Base-by-base conservation (phyloP, 1,284 basidiomycete genomes). In the Paramarasmius palmivorus region DNA sequence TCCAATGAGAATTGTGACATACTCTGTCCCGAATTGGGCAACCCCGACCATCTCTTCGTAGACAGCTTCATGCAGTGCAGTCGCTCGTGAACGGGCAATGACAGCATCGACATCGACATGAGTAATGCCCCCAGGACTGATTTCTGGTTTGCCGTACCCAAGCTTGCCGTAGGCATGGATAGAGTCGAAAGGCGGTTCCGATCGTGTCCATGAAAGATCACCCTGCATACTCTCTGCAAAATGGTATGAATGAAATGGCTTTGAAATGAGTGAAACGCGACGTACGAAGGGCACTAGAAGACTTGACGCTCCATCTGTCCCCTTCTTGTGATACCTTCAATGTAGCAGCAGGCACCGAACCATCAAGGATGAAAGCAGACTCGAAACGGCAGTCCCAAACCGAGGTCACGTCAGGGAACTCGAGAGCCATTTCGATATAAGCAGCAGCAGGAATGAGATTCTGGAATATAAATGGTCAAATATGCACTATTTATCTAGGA, bases 21-120 rank as follows among this genome's bases (percentile, higher is more conserved):
- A 62, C 61, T 59, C 57, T 6, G 58, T 47, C 14, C 61, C 61
- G 47, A 62, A 62, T 25, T 62, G 61, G 2, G 49, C 52, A 36
- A 53, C 45, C 4, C 29, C 47, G 6, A 40, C 44, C 8, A 59
- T 25, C 8, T 54, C 42, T n/a, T 20, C 53, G 47, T 59, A 57
- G 23, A 62, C 19, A 17, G 57, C 59, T 17, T 59, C 58, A 12
- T 51, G 42, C 17, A 9, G 15, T 41, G 41, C 32, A 3, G 53
- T 42, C 1, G 47, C 38, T n/a, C 36, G 22, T 39, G 57, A 62
- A 15, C 61, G 55, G 1, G 40, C 32, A 14, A 57, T 29, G 14
- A 62, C 54, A 39, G 40, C 59, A 35, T 54, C 58, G 22, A 59
- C 36, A 32, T 62, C 53, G 2, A 62, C 57, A 12, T 48, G 38